A percentile compares a stretch with the other conserved stretches of the same genome.
Evolutionary conservation across 1,284 basidiomycete species (phyloP).

Genomic region (Ustilago bromivora): DNA sequence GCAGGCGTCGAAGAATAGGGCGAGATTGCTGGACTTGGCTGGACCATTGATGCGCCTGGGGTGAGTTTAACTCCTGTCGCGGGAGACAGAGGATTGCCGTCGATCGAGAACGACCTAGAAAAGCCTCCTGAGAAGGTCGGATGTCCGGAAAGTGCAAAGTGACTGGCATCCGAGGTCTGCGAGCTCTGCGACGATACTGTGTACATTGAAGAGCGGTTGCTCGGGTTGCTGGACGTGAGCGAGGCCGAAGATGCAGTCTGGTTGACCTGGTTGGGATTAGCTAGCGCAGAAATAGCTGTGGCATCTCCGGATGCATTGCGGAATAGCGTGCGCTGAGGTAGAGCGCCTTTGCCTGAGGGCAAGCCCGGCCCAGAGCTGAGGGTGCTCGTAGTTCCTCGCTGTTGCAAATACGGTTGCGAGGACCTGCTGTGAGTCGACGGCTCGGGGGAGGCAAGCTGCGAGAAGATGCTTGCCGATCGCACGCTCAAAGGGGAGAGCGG

Average conservation of each 20-base stretch:
- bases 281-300: slow-evolving; percentile 16
- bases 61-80: slow-evolving; percentile 5
- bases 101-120: slow-evolving; percentile 28
- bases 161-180: slow-evolving; percentile 50
- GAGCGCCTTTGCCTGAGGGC: not conserved
- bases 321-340: slow-evolving; percentile 36
- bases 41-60: slow-evolving; percentile 3
- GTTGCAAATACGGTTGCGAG: slow-evolving; percentile 35
- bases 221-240: slow-evolving; percentile 51
- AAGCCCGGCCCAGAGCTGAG: slow-evolving; percentile 12
- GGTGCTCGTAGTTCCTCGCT: slow-evolving; percentile 17
- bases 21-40: slow-evolving; percentile 16
- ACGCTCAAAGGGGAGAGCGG: slow-evolving; percentile 41
- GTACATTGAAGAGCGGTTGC: slow-evolving; percentile 63
- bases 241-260: slow-evolving; percentile 35
- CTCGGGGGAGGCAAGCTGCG: slow-evolving; percentile 41
- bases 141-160: slow-evolving; percentile 28
- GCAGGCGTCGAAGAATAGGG: slow-evolving; percentile 18
- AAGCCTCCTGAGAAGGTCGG: slow-evolving; percentile 13
- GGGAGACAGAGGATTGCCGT: slow-evolving; percentile 23
- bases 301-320: slow-evolving; percentile 42
- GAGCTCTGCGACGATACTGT: slow-evolving; percentile 64
- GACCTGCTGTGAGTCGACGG: slow-evolving; percentile 20
- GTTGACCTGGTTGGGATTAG: slow-evolving; percentile 21
- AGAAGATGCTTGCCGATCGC: slow-evolving; percentile 36